Evolutionary conservation across 2,329 filamentous ascomycete species (phyloP).

Genomic region (Chaetomium globosum): DNA sequence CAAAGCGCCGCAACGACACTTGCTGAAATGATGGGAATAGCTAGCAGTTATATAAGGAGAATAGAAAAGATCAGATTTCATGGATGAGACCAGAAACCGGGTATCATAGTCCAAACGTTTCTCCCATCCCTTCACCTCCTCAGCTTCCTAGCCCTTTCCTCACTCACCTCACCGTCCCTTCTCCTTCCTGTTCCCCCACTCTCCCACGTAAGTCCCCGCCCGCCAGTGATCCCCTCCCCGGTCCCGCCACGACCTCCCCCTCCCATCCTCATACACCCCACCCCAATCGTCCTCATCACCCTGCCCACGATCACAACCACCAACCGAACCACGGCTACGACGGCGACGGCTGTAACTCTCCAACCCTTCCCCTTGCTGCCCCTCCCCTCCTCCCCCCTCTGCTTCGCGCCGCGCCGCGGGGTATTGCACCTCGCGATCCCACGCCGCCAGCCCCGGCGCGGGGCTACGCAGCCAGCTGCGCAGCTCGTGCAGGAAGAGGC

Average conservation of each 20-base stretch:
- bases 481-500: constrained; percentile 82
- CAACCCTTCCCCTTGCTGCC: too few relatives aligned
- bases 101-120: background rate
- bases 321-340: too few relatives aligned
- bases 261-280: background rate
- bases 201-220: constrained; percentile 11
- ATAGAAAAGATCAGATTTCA: background rate
- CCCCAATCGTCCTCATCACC: background rate
- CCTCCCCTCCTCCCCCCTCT: background rate
- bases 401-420: constrained; percentile 17
- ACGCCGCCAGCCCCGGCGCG: constrained; percentile 69
- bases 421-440: constrained; percentile 82
- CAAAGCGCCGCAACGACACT: too few relatives aligned
- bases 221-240: constrained; percentile 34
- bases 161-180: background rate
- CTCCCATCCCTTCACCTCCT: background rate
- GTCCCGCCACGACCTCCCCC: constrained; percentile 22
- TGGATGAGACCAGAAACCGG: background rate
- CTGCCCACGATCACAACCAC: background rate
- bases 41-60: background rate
- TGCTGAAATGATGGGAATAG: background rate
- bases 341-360: too few relatives aligned
- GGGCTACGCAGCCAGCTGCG: constrained; percentile 82
- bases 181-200: constrained; percentile 17
- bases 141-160: background rate